These are phyloP conservation scores for Myotisia sp. DNA, from an alignment of 2,329 filamentous ascomycete genomes.

Conservation along the genomic window DNA sequence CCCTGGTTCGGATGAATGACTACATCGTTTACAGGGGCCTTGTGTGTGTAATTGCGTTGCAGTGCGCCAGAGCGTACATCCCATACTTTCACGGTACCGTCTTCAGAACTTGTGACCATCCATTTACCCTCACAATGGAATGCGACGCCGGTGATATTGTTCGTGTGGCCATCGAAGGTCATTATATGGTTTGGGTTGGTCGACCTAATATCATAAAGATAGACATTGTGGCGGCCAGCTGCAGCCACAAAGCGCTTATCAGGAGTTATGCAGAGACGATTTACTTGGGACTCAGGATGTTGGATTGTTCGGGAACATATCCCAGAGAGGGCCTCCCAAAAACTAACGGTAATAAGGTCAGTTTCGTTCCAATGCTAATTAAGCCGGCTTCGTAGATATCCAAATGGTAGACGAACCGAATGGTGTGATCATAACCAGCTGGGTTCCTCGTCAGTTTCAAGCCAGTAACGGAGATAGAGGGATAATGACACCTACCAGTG, in stretches of 20 bases:
- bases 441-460: conserved; percentile 4
- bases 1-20: conserved; percentile 99
- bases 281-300: conserved; percentile 95
- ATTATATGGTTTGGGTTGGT: conserved; percentile 90
- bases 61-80: conserved; percentile 74
- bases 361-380: background rate
- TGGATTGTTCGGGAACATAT: conserved; percentile 98
- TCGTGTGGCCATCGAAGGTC: conserved; percentile 89
- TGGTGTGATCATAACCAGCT: conserved; percentile 65
- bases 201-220: conserved; percentile 96
- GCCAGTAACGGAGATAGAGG: background rate
- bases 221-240: conserved; percentile 69
- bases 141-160: conserved; percentile 88
- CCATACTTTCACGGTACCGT: conserved; percentile 95
- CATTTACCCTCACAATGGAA: conserved; percentile 99
- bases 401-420: conserved; percentile 40
- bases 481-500: conserved; percentile 41
- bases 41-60: conserved; percentile 86
- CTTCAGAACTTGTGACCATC: conserved; percentile 98
- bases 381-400: background rate
- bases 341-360: conserved; percentile 42
- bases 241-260: conserved; percentile 92
- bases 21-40: conserved; percentile 83
- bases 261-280: conserved; percentile 92
- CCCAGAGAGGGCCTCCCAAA: conserved; percentile 95